Conservation (phyloP, 2,329 filamentous ascomycete genomes). For the Truncatella angustata region DNA sequence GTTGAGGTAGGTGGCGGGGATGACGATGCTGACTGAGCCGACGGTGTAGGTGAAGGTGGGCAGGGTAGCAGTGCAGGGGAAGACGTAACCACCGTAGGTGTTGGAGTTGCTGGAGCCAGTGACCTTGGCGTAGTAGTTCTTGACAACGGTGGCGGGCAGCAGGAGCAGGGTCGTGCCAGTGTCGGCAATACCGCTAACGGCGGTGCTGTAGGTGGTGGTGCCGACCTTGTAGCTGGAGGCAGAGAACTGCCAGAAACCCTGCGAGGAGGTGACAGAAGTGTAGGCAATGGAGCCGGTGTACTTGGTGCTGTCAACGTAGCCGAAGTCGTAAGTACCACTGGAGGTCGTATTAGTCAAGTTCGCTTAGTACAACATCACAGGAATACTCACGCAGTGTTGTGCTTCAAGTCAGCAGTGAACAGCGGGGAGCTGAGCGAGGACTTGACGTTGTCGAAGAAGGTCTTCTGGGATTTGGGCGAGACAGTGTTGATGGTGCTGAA, state of each 20-base stretch:
- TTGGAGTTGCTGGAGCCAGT: constrained; percentile 19
- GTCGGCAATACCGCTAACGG: constrained; percentile 21
- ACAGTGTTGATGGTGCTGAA: constrained; percentile 18
- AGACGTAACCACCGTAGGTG: constrained; percentile 31
- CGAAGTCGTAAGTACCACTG: constrained; percentile 35
- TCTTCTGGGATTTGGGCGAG: constrained; percentile 10
- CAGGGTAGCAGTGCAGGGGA: constrained; percentile 40
- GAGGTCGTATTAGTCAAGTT: background rate
- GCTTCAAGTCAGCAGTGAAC: constrained; percentile 20
- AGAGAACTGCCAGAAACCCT: constrained; percentile 65
- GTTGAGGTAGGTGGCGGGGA: constrained; percentile 41
- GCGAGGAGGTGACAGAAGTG: constrained; percentile 48
- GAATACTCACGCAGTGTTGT: constrained; percentile 5
- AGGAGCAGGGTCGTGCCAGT: constrained; percentile 28
- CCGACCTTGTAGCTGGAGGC: constrained; percentile 19
- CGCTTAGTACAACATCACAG: background rate
- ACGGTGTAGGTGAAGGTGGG: constrained; percentile 43
- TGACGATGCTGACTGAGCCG: constrained; percentile 39
- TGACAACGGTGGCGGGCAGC: constrained; percentile 19
- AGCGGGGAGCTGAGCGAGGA: constrained; percentile 15
- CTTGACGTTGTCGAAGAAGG: constrained; percentile 17
- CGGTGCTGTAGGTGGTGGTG: constrained; percentile 12
- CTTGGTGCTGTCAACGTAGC: constrained; percentile 52
- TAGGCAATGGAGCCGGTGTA: constrained; percentile 60
- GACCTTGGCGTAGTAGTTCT: constrained; percentile 23